A percentile compares a stretch with the other conserved stretches of the same genome.
Conservation (phyloP, 140 eudicot species). For the Anethum foeniculum region DNA sequence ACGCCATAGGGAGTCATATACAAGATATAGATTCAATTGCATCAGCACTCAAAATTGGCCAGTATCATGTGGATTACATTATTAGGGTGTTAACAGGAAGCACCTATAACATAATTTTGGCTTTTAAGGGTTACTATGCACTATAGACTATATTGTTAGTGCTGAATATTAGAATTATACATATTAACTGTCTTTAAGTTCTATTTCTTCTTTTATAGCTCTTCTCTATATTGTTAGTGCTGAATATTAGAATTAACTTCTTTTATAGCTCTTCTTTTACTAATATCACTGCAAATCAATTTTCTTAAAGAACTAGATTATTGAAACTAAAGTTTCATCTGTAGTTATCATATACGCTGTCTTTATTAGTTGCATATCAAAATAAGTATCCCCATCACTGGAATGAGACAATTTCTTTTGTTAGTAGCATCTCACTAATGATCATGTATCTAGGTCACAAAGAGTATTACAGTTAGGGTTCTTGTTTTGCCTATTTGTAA, state of each 20-base stretch:
- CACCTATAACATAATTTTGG: neutral
- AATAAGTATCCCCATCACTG: neutral
- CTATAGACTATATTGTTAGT: neutral
- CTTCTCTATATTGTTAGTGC: too few species aligned
- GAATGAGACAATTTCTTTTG: neutral
- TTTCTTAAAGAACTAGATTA: neutral
- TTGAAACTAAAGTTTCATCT: neutral
- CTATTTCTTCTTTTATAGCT: neutral
- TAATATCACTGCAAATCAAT: neutral
- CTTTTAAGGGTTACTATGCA: neutral
- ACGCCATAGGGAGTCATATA: neutral
- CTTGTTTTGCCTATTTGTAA: neutral
- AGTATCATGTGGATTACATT: neutral
- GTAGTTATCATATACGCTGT: neutral
- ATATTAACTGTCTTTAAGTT: neutral
- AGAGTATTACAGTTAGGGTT: neutral
- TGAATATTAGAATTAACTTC: too few species aligned
- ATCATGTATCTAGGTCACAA: neutral
- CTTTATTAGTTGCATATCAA: neutral
- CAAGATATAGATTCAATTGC: neutral
- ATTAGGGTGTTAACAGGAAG: neutral
- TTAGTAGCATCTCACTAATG: neutral
- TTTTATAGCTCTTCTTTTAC: too few species aligned
- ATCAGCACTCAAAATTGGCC: neutral
- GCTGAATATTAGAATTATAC: neutral